phyloP scores from a whole-genome alignment of 371 early-diverging fungal species.

The Globomyces sp. region DNA sequence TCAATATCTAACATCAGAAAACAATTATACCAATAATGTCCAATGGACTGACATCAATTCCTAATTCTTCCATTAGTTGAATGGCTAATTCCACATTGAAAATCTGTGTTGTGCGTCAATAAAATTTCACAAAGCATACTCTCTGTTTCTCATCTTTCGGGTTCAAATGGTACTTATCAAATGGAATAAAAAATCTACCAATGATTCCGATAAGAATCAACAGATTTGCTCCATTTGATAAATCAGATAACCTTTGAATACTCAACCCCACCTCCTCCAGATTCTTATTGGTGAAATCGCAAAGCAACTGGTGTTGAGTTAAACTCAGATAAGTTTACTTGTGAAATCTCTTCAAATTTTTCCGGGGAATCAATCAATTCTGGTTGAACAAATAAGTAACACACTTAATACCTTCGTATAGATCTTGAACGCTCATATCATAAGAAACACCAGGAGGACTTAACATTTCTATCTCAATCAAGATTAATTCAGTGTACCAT shows the following conservation, averaged over 20 bases:
- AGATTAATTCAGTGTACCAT: too few relatives aligned
- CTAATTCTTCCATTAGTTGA: background rate
- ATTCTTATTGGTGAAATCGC: background rate
- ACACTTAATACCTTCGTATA: too few relatives aligned
- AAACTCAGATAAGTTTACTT: background rate
- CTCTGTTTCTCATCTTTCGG: background rate
- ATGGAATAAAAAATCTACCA: conserved; percentile 11
- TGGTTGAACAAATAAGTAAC: background rate
- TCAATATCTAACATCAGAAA: background rate
- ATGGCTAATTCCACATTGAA: conserved; percentile 5
- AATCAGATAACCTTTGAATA: background rate
- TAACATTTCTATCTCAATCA: too few relatives aligned
- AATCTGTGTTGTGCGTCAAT: too few relatives aligned
- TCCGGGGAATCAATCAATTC: conserved; percentile 6
- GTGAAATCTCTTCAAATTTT: conserved; percentile 7
- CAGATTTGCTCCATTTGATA: conserved; percentile 6
- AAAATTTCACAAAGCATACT: background rate
- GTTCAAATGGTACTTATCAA: background rate
- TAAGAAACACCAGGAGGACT: too few relatives aligned
- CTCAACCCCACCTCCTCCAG: background rate
- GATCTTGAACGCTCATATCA: too few relatives aligned
- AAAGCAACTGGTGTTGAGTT: conserved; percentile 1
- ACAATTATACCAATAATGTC: background rate
- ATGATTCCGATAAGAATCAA: conserved; percentile 12
- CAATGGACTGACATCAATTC: background rate